Evolutionary conservation across 768 basidiomycete genomes (phyloP).

Genomic region (Omphalotus guepiniiformis): DNA sequence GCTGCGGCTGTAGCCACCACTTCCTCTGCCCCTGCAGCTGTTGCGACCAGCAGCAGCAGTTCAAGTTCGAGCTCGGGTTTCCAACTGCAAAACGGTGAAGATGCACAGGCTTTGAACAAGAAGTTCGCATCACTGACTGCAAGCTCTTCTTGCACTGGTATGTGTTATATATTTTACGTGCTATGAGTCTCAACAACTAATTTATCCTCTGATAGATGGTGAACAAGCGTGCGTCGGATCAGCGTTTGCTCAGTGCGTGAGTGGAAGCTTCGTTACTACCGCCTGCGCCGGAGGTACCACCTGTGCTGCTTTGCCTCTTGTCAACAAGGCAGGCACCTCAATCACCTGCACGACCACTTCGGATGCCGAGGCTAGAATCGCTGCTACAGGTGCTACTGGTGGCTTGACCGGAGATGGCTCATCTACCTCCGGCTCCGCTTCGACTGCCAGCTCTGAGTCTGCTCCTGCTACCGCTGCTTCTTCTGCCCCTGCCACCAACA

Average conservation of each 20-base stretch:
- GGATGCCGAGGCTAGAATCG: slow-evolving; percentile 33
- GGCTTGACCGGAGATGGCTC: slow-evolving; percentile 15
- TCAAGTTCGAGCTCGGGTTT: slow-evolving; percentile 18
- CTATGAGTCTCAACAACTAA: background rate
- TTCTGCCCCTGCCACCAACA: slow-evolving; percentile 17
- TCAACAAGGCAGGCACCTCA: slow-evolving; percentile 38
- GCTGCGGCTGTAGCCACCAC: slow-evolving; percentile 1
- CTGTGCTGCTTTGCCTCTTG: slow-evolving; percentile 40
- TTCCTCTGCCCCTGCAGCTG: slow-evolving; percentile 3
- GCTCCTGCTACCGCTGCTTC: slow-evolving; percentile 12
- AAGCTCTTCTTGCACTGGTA: slow-evolving; percentile 33
- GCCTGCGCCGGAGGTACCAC: slow-evolving; percentile 24
- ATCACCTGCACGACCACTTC: slow-evolving; percentile 35
- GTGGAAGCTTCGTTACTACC: slow-evolving; percentile 30
- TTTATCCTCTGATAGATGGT: slow-evolving; percentile 24
- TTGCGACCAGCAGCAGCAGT: slow-evolving; percentile 7
- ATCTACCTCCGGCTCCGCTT: background rate
- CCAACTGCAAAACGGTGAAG: slow-evolving; percentile 31
- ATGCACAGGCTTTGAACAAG: slow-evolving; percentile 34
- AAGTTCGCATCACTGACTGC: slow-evolving; percentile 36
- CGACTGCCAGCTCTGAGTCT: background rate
- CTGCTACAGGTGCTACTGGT: slow-evolving; percentile 31
- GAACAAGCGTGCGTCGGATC: slow-evolving; percentile 39
- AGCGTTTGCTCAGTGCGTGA: slow-evolving; percentile 47
- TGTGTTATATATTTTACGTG: background rate